Evolutionary conservation across 2,329 filamentous ascomycete genomes (phyloP).

Genomic region (Aureobasidium sp.): DNA sequence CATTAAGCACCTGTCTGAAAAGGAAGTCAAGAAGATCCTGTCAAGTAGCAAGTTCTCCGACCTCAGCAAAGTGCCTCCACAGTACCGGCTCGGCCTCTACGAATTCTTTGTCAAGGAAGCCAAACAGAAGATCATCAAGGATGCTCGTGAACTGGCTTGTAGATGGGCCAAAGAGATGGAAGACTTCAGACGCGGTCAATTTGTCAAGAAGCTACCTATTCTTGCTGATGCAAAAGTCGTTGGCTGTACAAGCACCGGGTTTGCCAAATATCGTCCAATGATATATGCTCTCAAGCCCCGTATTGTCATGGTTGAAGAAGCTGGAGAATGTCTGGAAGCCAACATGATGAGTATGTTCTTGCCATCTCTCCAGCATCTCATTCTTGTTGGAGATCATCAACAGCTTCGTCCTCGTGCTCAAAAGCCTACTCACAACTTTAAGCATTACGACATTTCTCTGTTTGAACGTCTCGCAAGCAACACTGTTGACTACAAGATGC

Average conservation of each 20-base stretch:
- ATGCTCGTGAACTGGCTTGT: slow-evolving; percentile 57
- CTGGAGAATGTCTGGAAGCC: slow-evolving; percentile 78
- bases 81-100: slow-evolving; percentile 71
- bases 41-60: slow-evolving; percentile 42
- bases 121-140: slow-evolving; percentile 51
- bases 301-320: slow-evolving; percentile 81
- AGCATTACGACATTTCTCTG: slow-evolving; percentile 76
- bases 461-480: slow-evolving; percentile 83
- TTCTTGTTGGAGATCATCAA: slow-evolving; percentile 82
- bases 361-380: slow-evolving; percentile 68
- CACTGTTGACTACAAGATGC: slow-evolving; percentile 66
- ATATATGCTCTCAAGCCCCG: slow-evolving; percentile 72
- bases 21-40: slow-evolving; percentile 10
- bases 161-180: slow-evolving; percentile 57
- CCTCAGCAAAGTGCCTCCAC: slow-evolving; percentile 65
- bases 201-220: slow-evolving; percentile 66
- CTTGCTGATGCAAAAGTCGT: slow-evolving; percentile 67
- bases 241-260: slow-evolving; percentile 80
- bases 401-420: slow-evolving; percentile 79
- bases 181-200: slow-evolving; percentile 63
- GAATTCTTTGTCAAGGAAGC: slow-evolving; percentile 65
- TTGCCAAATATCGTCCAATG: slow-evolving; percentile 82
- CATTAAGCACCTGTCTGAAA: not conserved
- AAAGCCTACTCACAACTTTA: slow-evolving; percentile 66
- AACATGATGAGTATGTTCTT: slow-evolving; percentile 67